Conservation (phyloP, 73 alveolate species). For the Effrenium voratum region DNA sequence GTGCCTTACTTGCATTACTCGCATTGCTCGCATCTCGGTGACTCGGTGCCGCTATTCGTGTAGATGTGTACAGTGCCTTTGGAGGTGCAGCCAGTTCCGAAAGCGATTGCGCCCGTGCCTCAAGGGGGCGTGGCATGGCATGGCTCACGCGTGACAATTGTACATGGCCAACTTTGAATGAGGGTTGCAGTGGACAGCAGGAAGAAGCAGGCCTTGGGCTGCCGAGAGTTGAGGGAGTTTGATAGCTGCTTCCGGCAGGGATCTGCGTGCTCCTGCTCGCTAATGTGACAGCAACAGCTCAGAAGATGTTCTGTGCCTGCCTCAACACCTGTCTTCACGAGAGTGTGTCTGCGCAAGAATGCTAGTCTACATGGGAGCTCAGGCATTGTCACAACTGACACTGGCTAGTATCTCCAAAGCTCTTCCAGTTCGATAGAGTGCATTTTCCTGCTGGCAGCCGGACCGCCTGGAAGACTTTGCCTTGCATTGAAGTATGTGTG, state of each 20-base stretch:
- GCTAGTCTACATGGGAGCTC: too few relatives aligned
- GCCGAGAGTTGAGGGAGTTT: neutral
- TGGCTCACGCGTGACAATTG: neutral
- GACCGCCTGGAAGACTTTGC: too few relatives aligned
- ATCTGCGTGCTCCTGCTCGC: conserved; percentile 30
- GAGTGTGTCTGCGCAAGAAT: too few relatives aligned
- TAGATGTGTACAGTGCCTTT: neutral
- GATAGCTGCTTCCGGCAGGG: neutral
- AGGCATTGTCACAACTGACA: too few relatives aligned
- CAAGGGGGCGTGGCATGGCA: neutral
- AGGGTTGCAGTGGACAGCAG: conserved; percentile 58
- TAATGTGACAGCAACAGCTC: neutral
- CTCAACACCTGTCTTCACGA: neutral
- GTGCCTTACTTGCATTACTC: neutral
- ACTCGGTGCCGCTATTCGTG: neutral
- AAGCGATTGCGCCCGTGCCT: conserved; percentile 36
- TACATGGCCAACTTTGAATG: neutral
- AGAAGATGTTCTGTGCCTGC: neutral
- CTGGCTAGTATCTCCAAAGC: too few relatives aligned
- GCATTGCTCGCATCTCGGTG: neutral
- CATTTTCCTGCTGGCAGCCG: too few relatives aligned
- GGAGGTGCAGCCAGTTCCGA: conserved; percentile 56
- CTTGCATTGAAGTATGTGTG: too few relatives aligned
- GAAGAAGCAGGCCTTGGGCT: conserved; percentile 25
- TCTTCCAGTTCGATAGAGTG: too few relatives aligned